Evolutionary conservation across 2,329 filamentous ascomycete species (phyloP).

Genomic region (Samsoniella hepiali): DNA sequence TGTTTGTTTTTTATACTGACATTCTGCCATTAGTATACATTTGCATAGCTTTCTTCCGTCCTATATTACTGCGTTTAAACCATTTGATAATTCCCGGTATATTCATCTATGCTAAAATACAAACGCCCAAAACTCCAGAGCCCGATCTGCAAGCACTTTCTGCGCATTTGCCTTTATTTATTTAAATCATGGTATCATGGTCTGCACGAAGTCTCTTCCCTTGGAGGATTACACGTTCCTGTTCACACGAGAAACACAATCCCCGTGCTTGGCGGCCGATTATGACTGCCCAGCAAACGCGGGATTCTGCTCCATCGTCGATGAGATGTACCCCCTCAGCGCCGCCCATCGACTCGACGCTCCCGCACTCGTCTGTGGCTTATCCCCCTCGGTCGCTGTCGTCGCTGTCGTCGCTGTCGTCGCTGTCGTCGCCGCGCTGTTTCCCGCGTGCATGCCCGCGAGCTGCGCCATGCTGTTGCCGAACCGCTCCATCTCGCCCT

Average conservation of each 20-base stretch:
- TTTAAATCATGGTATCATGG: neutral
- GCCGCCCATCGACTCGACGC: conserved; percentile 68
- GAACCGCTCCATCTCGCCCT: conserved; percentile 79
- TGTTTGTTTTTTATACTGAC: conserved; percentile 1
- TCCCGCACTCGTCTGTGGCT: conserved; percentile 20
- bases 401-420: conserved; percentile 7
- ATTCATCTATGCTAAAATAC: neutral
- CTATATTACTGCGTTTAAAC: neutral
- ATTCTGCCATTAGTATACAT: conserved; percentile 13
- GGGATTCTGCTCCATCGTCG: conserved; percentile 85
- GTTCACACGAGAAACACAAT: neutral
- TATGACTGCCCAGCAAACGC: conserved; percentile 53
- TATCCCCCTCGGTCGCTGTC: neutral
- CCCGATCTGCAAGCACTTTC: neutral
- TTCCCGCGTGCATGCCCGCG: conserved; percentile 38
- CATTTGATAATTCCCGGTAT: neutral
- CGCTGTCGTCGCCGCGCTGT: neutral
- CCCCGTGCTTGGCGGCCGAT: no score
- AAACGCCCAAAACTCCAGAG: neutral
- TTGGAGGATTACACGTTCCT: no score
- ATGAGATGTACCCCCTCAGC: conserved; percentile 76
- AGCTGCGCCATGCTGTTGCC: conserved; percentile 77
- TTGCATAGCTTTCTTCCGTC: conserved; percentile 4
- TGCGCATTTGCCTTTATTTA: neutral
- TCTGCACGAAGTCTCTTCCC: neutral